A percentile compares a stretch with the other conserved stretches of the same genome.
Conservation (phyloP, 2,329 filamentous ascomycete species). For the Aspergillus sp. region DNA sequence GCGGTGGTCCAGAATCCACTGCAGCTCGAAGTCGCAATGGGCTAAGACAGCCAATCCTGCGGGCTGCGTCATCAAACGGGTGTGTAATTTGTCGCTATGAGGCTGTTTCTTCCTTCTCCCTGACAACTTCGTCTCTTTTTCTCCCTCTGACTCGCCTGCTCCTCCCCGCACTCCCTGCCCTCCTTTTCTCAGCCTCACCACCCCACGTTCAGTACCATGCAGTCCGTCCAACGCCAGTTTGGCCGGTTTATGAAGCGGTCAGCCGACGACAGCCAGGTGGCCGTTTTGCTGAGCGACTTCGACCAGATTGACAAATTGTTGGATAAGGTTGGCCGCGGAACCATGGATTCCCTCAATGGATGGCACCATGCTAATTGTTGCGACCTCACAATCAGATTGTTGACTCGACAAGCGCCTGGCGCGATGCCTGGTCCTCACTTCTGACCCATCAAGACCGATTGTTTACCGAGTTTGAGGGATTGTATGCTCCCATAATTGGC, state of each 20-base stretch:
- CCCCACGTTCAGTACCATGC: slow-evolving; percentile 28
- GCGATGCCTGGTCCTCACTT: slow-evolving; percentile 74
- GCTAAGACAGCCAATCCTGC: background rate
- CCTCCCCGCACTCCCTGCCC: background rate
- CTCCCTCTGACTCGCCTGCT: background rate
- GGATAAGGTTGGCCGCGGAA: slow-evolving; percentile 57
- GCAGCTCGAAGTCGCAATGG: slow-evolving; percentile 7
- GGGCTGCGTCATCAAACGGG: slow-evolving; percentile 21
- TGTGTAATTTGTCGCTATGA: slow-evolving; percentile 2
- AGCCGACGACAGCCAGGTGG: slow-evolving; percentile 74
- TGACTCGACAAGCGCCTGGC: slow-evolving; percentile 72
- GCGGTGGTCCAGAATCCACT: slow-evolving; percentile 9
- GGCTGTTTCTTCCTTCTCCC: slow-evolving; percentile 9
- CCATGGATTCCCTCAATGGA: background rate
- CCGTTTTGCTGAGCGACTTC: slow-evolving; percentile 73
- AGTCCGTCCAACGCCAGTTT: slow-evolving; percentile 67
- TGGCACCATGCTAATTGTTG: background rate
- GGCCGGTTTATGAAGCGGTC: slow-evolving; percentile 69
- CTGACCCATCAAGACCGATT: slow-evolving; percentile 67
- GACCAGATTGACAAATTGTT: slow-evolving; percentile 76
- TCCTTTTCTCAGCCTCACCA: background rate
- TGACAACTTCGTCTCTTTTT: background rate
- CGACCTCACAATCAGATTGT: slow-evolving; percentile 58
- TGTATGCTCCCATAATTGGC: slow-evolving; percentile 76
- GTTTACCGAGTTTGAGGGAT: slow-evolving; percentile 65